A percentile compares a stretch with the other conserved stretches of the same genome.
These are phyloP conservation scores for Primulina eburnea DNA, from an alignment of 257 asterid species.

Conservation along the genomic window DNA sequence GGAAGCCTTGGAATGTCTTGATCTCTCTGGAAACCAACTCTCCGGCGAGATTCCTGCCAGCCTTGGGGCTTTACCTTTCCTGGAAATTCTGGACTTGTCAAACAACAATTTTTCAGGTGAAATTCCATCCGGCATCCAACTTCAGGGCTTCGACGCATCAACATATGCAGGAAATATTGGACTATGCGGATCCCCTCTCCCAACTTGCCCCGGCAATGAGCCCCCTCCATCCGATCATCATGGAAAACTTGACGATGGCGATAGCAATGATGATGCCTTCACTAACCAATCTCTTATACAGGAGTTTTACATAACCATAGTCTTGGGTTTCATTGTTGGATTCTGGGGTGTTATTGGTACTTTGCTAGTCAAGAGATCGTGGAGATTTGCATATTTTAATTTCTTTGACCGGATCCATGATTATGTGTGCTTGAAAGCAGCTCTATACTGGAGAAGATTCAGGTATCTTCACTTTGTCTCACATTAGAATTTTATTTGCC, in stretches of 20 bases:
- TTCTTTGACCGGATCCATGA: neutral
- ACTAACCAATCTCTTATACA: slow-evolving; percentile 4
- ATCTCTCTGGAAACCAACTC: slow-evolving; percentile 33
- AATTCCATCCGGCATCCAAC: slow-evolving; percentile 31
- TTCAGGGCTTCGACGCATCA: slow-evolving; percentile 31
- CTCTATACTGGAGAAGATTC: too few relatives aligned
- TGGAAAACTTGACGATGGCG: neutral
- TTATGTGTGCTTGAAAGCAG: too few relatives aligned
- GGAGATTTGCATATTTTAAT: slow-evolving; percentile 27
- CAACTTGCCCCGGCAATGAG: slow-evolving; percentile 23
- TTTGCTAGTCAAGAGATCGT: slow-evolving; percentile 23
- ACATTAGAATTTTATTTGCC: too few relatives aligned
- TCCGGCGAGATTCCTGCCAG: slow-evolving; percentile 33
- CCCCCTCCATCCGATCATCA: neutral
- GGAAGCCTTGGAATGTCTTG: slow-evolving; percentile 35
- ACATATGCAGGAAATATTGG: slow-evolving; percentile 24
- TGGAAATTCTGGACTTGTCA: slow-evolving; percentile 29
- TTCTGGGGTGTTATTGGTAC: slow-evolving; percentile 33
- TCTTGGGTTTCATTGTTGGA: slow-evolving; percentile 29
- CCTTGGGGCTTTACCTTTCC: slow-evolving; percentile 7
- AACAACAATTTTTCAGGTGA: slow-evolving; percentile 32
- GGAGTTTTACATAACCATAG: slow-evolving; percentile 19
- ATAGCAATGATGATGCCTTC: slow-evolving; percentile 5
- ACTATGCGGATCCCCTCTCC: slow-evolving; percentile 35
- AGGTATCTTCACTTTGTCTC: too few relatives aligned